A percentile compares a stretch with the other conserved stretches of the same genome.
Evolutionary conservation across 345 rosid species (phyloP).

Genomic region (Geranium rotundifolium): DNA sequence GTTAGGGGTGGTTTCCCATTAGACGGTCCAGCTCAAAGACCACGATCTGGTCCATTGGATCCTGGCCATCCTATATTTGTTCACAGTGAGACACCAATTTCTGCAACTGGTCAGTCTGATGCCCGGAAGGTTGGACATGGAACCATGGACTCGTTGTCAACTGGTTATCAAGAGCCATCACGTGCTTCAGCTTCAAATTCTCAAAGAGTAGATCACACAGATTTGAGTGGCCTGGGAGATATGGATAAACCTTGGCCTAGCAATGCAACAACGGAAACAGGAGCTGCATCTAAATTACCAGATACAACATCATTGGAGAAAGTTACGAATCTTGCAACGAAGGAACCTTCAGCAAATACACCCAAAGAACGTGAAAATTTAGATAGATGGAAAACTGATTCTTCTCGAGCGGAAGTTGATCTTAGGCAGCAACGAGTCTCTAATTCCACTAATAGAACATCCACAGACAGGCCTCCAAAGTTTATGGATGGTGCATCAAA

Average conservation of each 20-base stretch:
- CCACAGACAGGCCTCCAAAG: constrained; percentile 69
- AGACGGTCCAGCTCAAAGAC: constrained; percentile 54
- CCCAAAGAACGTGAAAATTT: constrained; percentile 30
- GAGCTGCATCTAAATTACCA: constrained; percentile 28
- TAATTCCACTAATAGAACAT: constrained; percentile 44
- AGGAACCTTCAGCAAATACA: constrained; percentile 7
- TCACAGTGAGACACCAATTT: constrained; percentile 45
- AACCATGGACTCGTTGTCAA: constrained; percentile 7
- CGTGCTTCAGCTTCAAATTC: constrained; percentile 61
- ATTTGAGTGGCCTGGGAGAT: constrained; percentile 33
- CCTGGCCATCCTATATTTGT: constrained; percentile 44
- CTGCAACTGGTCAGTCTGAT: constrained; percentile 40
- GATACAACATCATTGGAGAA: constrained; percentile 29
- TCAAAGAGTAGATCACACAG: constrained; percentile 63
- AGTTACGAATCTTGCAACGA: constrained; percentile 3
- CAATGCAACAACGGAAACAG: constrained; percentile 40
- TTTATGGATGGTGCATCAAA: constrained; percentile 49
- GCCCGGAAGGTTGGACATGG: too few relatives aligned
- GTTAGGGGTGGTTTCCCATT: constrained; percentile 43
- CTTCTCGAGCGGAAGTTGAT: constrained; percentile 17
- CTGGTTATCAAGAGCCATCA: constrained; percentile 47
- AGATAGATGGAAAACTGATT: constrained; percentile 10
- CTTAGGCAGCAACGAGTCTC: constrained; percentile 36
- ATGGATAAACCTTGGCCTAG: constrained; percentile 54
- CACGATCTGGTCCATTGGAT: constrained; percentile 72